Conservation (phyloP, 2,329 filamentous ascomycete genomes). For the Chrysosphaeria jannelii region DNA sequence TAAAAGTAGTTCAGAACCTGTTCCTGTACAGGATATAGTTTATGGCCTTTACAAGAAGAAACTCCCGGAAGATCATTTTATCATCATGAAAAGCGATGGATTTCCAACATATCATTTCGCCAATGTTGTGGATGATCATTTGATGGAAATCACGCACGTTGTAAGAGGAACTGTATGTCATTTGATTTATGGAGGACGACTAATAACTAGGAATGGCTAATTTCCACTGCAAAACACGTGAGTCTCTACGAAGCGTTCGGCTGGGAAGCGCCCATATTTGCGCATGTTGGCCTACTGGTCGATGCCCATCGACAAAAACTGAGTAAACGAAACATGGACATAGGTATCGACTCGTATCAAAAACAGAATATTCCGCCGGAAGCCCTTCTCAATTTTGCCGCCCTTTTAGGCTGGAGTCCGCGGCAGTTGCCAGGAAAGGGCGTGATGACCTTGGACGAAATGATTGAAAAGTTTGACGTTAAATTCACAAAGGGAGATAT, state of each 20-base stretch:
- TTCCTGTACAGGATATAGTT: slow-evolving; percentile 44
- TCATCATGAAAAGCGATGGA: slow-evolving; percentile 73
- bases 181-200: not conserved
- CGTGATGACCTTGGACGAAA: slow-evolving; percentile 36
- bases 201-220: slow-evolving; percentile 52
- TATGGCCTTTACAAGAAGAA: slow-evolving; percentile 36
- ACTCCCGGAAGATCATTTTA: slow-evolving; percentile 42
- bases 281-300: slow-evolving; percentile 50
- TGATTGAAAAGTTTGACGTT: slow-evolving; percentile 50
- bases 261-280: slow-evolving; percentile 45
- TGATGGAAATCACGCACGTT: slow-evolving; percentile 89
- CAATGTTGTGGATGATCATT: slow-evolving; percentile 85
- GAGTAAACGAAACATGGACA: slow-evolving; percentile 49
- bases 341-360: slow-evolving; percentile 19
- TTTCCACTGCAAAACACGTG: slow-evolving; percentile 52
- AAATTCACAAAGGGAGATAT: slow-evolving; percentile 83
- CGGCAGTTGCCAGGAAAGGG: slow-evolving; percentile 20
- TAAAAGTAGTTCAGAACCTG: slow-evolving; percentile 28
- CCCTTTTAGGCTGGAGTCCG: slow-evolving; percentile 62
- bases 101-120: slow-evolving; percentile 91
- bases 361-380: slow-evolving; percentile 15
- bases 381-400: slow-evolving; percentile 47
- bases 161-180: slow-evolving; percentile 46
- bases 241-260: slow-evolving; percentile 47
- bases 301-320: slow-evolving; percentile 41